A percentile compares a stretch with the other conserved stretches of the same genome.
Conservation (phyloP, 345 rosid genomes). For the Turnera subulata region DNA sequence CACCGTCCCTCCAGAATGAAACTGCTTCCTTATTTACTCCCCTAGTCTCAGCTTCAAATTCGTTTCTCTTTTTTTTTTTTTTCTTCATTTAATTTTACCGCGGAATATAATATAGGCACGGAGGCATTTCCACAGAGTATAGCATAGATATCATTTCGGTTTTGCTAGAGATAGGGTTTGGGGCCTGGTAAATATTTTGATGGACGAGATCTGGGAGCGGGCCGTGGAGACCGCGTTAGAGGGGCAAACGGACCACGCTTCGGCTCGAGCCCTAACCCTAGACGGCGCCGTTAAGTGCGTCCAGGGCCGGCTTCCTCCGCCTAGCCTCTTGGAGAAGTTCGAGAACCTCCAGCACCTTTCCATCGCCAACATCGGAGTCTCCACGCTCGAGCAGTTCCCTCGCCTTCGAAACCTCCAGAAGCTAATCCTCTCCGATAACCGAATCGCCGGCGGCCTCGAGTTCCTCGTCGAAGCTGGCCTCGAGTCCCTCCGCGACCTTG, state of each 20-base stretch:
- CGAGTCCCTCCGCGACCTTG: constrained; percentile 58
- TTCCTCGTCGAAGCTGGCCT: constrained; percentile 59
- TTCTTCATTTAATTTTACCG: neutral
- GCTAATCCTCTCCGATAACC: constrained; percentile 61
- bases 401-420: constrained; percentile 51
- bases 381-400: constrained; percentile 69
- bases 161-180: neutral
- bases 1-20: too few relatives aligned
- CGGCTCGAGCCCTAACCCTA: constrained; percentile 45
- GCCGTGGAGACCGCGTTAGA: constrained; percentile 67
- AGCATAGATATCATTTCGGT: neutral
- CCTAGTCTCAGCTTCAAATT: neutral
- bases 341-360: constrained; percentile 65
- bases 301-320: constrained; percentile 56
- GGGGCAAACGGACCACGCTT: constrained; percentile 46
- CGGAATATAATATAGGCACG: too few relatives aligned
- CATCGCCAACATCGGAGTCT: constrained; percentile 57
- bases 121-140: too few relatives aligned
- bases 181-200: constrained; percentile 1
- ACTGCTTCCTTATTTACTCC: too few relatives aligned
- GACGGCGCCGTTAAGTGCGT: constrained; percentile 77
- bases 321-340: constrained; percentile 47
- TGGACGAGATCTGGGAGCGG: constrained; percentile 87
- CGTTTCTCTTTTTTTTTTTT: neutral
- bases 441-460: constrained; percentile 65